Evolutionary conservation across 2,329 filamentous ascomycete genomes (phyloP), one percentile per base, ranked within the genome.

Genomic region (Didymella exigua): DNA sequence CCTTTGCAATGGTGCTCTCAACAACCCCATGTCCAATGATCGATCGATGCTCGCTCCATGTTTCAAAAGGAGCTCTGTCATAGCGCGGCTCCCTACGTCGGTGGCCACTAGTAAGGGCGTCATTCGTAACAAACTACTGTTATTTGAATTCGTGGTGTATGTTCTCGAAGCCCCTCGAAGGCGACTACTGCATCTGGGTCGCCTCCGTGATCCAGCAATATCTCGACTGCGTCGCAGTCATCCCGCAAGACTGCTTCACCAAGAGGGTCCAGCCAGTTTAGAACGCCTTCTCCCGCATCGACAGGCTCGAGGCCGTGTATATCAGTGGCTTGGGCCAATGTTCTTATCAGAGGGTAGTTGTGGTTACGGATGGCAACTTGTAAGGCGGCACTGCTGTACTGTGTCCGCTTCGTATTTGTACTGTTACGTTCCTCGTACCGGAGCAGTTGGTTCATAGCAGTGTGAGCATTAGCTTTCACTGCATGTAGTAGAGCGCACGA

Each of bases 1-100:
- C 44, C 52, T 56, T 29, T 56, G 55, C 9, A 61, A 19, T 1
- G 59, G 59, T 11, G 59, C 54, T 23, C 55, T 56, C 1, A 42
- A 18, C 1, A 58, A 14, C 2, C 54, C 50, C n/a, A 37, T 30
- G 13, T 18, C 30, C 1, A 38, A 41, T 5, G 27, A n/a, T 10
- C n/a, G 33, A 16, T 33, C 30, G 16, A 52, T 19, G 18, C 23
- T n/a, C 13, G 47, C 37, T 21, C 40, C 40, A 4, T 24, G 11
- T 9, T 48, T 11, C 10, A 56, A 36, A n/a, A 59, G 42, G 11
- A 45, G 5, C 18, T 48, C 24, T 4, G 56, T 19, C 14, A 49
- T 53, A 4, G 24, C 4, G 6, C 46, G 14, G 19, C 21, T 30
- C 1, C 53, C 23, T n/a, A 48, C 21, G 38, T 54, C 56, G 14